Conservation (phyloP, 2,329 filamentous ascomycete genomes). For the Aspergillus novofumigatus region DNA sequence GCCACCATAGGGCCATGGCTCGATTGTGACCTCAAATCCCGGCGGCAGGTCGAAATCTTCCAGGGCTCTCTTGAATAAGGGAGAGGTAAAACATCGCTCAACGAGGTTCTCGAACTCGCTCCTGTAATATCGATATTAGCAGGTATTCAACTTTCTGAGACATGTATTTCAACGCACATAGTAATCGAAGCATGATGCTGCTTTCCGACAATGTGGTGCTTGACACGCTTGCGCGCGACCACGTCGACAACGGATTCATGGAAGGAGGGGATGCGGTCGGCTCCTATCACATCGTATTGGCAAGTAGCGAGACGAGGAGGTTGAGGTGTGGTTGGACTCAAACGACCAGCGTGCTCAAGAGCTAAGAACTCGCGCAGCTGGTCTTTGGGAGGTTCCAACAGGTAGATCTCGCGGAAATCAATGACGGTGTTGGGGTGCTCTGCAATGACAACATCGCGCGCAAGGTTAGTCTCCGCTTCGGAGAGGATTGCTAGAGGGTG, state of each 20-base stretch:
- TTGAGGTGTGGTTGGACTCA: slow-evolving; percentile 38
- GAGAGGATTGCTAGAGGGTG: slow-evolving; percentile 35
- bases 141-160: not conserved
- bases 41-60: slow-evolving; percentile 51
- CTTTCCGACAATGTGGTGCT: slow-evolving; percentile 46
- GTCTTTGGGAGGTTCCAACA: slow-evolving; percentile 49
- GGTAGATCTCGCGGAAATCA: slow-evolving; percentile 49
- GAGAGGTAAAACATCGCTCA: slow-evolving; percentile 49
- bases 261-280: slow-evolving; percentile 50
- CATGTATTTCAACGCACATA: slow-evolving; percentile 28
- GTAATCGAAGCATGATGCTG: slow-evolving; percentile 48
- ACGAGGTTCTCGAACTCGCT: slow-evolving; percentile 47
- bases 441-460: slow-evolving; percentile 30
- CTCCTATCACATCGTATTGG: slow-evolving; percentile 54
- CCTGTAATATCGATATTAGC: slow-evolving; percentile 17
- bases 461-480: slow-evolving; percentile 29
- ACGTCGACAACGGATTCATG: slow-evolving; percentile 53
- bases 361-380: slow-evolving; percentile 47
- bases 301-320: slow-evolving; percentile 51
- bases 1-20: slow-evolving; percentile 57
- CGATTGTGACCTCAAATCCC: slow-evolving; percentile 53
- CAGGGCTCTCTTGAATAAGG: slow-evolving; percentile 49
- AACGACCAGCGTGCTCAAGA: slow-evolving; percentile 44
- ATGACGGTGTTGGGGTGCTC: slow-evolving; percentile 29
- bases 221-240: slow-evolving; percentile 37